These are phyloP conservation scores for Pleurotus djamor DNA, from an alignment of 768 basidiomycete species.

Conservation along the genomic window DNA sequence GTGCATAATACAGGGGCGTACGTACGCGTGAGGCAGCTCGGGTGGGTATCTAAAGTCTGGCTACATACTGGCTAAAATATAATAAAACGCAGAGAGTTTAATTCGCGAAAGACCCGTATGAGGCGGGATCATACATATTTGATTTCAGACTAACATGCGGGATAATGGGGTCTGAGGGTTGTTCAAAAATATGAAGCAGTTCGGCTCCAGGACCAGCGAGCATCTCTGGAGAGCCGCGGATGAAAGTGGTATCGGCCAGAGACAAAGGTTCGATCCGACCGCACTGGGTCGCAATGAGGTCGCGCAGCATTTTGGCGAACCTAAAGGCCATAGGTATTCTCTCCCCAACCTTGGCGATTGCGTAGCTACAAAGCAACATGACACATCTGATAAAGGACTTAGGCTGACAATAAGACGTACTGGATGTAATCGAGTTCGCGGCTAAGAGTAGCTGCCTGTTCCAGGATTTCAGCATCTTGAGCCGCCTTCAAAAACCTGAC, in stretches of 20 bases:
- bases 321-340: slow-evolving; percentile 66
- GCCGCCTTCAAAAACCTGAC: slow-evolving; percentile 66
- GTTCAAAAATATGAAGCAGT: background rate
- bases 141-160: background rate
- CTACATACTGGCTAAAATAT: background rate
- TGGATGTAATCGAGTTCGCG: slow-evolving; percentile 69
- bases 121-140: slow-evolving; percentile 3
- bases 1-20: background rate
- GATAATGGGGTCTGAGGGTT: background rate
- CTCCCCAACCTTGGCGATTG: slow-evolving; percentile 61
- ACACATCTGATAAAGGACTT: background rate
- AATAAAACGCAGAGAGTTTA: background rate
- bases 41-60: background rate
- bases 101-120: background rate
- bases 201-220: slow-evolving; percentile 2
- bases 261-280: slow-evolving; percentile 25
- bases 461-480: slow-evolving; percentile 49
- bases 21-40: background rate
- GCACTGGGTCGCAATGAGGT: slow-evolving; percentile 38
- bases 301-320: slow-evolving; percentile 56
- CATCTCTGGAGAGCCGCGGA: slow-evolving; percentile 17
- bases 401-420: slow-evolving; percentile 30
- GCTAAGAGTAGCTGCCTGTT: slow-evolving; percentile 57
- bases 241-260: slow-evolving; percentile 26
- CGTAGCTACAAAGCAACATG: slow-evolving; percentile 34